Percentiles rank a stretch among this genome's conserved stretches.
Conservation (phyloP, 805 yeast species). For the Metschnikowia lunata region DNA sequence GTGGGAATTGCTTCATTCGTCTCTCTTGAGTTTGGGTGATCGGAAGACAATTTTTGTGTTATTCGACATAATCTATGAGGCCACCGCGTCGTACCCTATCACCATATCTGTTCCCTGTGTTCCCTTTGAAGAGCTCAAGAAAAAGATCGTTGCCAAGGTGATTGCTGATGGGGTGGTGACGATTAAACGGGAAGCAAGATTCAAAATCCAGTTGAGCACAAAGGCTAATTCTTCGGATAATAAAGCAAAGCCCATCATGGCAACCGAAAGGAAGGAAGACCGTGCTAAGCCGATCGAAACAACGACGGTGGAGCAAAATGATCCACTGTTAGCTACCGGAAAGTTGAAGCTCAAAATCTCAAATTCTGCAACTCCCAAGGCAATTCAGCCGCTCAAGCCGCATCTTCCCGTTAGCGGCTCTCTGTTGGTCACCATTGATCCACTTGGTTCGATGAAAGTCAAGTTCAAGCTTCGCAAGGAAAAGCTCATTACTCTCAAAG, state of each 20-base stretch:
- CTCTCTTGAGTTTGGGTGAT: constrained; percentile 53
- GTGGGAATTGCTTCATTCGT: constrained; percentile 68
- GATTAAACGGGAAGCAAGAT: constrained; percentile 56
- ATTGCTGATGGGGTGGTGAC: constrained; percentile 51
- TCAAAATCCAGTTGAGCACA: constrained; percentile 44
- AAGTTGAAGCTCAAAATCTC: constrained; percentile 6
- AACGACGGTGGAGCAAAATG: background rate
- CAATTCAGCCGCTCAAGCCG: background rate
- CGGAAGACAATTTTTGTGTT: constrained; percentile 62
- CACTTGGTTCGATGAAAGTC: constrained; percentile 4
- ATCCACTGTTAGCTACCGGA: background rate
- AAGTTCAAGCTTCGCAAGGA: constrained; percentile 12
- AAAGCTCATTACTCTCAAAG: constrained; percentile 9
- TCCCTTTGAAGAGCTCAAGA: constrained; percentile 37
- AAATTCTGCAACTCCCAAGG: background rate
- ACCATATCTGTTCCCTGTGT: constrained; percentile 63
- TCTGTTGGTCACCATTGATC: constrained; percentile 9
- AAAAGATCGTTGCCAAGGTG: constrained; percentile 57
- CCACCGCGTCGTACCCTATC: constrained; percentile 58
- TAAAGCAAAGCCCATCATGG: background rate
- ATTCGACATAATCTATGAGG: constrained; percentile 59
- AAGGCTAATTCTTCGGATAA: constrained; percentile 3
- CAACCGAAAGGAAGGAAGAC: background rate
- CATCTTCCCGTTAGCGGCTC: background rate
- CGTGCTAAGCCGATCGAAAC: background rate